Conservation (phyloP, 1,284 basidiomycete genomes). For the Sporisorium exsertum region DNA sequence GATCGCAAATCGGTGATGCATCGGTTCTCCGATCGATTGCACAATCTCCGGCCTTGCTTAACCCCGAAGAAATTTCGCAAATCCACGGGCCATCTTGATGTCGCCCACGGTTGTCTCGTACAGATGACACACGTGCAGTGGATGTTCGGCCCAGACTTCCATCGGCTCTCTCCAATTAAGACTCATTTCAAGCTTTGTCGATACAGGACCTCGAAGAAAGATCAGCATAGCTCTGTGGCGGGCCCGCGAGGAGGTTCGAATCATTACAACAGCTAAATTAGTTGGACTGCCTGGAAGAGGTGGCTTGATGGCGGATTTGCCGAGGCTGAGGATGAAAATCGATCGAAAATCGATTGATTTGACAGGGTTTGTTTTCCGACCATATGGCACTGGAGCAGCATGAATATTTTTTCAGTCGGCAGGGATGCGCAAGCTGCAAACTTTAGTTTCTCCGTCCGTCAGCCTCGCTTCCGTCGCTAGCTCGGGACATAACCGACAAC, state of each 20-base stretch:
- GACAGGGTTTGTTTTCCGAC: slow-evolving; percentile 10
- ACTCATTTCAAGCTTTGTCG: no score
- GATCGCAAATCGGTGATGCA: background rate
- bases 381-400: background rate
- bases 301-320: background rate
- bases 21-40: background rate
- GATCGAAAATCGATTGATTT: slow-evolving; percentile 3
- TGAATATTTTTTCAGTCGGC: background rate
- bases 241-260: background rate
- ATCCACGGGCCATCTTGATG: background rate
- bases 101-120: no score
- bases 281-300: no score
- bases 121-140: background rate
- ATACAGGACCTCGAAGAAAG: background rate
- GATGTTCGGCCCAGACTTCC: no score
- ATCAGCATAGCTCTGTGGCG: background rate
- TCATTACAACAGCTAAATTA: no score
- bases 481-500: slow-evolving; percentile 9
- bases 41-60: slow-evolving; percentile 34
- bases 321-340: background rate
- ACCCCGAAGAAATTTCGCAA: slow-evolving; percentile 5
- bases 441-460: no score
- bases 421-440: background rate
- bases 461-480: background rate
- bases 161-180: no score